Conservation (phyloP, 163 green algal genomes). For the Chloroidium sp. region DNA sequence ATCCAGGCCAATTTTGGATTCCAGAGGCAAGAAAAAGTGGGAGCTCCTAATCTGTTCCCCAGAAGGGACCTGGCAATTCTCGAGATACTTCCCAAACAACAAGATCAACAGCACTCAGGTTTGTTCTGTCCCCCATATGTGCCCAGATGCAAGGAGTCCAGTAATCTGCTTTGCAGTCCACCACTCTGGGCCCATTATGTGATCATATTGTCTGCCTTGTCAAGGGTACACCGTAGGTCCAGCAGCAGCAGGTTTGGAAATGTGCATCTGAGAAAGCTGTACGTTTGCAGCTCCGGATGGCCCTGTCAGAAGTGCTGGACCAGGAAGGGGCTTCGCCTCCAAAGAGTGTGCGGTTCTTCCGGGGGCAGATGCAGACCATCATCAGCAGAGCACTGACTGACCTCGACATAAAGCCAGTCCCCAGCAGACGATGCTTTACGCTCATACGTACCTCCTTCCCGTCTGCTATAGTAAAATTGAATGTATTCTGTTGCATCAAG, state of each 20-base stretch:
- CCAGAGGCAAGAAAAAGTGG: slow-evolving; percentile 91
- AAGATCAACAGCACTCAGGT: slow-evolving; percentile 95
- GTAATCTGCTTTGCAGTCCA: no score
- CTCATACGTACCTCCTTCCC: slow-evolving; percentile 48
- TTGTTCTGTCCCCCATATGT: not conserved
- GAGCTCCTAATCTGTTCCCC: slow-evolving; percentile 90
- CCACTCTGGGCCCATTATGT: no score
- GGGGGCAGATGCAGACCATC: slow-evolving; percentile 95
- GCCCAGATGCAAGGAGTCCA: no score
- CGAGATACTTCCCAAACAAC: slow-evolving; percentile 94
- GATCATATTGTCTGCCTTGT: no score
- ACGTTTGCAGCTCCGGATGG: not conserved
- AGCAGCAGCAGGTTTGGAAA: no score
- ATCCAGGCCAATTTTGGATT: slow-evolving; percentile 87
- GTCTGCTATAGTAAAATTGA: no score
- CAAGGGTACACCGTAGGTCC: no score
- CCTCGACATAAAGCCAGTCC: slow-evolving; percentile 77
- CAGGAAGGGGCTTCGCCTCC: slow-evolving; percentile 59
- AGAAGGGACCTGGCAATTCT: slow-evolving; percentile 74
- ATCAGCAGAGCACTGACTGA: slow-evolving; percentile 85
- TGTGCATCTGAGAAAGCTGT: no score
- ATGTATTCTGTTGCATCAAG: no score
- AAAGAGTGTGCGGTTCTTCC: slow-evolving; percentile 73
- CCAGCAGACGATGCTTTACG: slow-evolving; percentile 82
- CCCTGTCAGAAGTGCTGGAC: slow-evolving; percentile 59